These are phyloP conservation scores for Neonectria magnoliae DNA, from an alignment of 2,329 filamentous ascomycete genomes.

Conservation along the genomic window DNA sequence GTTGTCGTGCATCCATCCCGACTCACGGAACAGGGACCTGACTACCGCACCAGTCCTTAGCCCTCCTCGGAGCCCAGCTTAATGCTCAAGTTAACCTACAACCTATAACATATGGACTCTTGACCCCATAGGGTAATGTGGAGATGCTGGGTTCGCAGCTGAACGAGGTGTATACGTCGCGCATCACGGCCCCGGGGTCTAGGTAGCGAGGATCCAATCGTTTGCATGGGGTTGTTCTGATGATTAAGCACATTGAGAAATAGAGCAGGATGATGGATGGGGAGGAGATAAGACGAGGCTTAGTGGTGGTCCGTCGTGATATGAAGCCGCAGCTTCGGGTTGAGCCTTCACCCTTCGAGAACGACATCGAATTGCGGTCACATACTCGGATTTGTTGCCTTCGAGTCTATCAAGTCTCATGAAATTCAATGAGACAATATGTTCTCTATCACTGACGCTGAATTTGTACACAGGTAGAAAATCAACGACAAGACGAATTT, in stretches of 20 bases:
- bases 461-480: too few species aligned
- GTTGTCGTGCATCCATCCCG: conserved; percentile 10
- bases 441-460: too few species aligned
- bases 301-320: too few species aligned
- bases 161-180: too few species aligned
- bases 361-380: neutral
- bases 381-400: too few species aligned
- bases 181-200: neutral
- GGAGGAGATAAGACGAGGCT: neutral
- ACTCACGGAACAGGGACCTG: neutral
- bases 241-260: too few species aligned
- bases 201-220: neutral
- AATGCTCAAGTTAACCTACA: neutral
- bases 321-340: neutral
- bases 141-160: neutral
- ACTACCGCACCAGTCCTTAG: neutral
- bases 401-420: too few species aligned
- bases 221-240: too few species aligned
- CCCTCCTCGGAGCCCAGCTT: conserved; percentile 10
- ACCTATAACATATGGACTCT: neutral
- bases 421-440: too few species aligned
- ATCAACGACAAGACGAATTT: too few species aligned
- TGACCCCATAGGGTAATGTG: neutral
- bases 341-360: neutral
- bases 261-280: neutral